These are phyloP conservation scores for Aspergillus quadricinctus DNA, from an alignment of 2,329 filamentous ascomycete species.

Conservation along the genomic window DNA sequence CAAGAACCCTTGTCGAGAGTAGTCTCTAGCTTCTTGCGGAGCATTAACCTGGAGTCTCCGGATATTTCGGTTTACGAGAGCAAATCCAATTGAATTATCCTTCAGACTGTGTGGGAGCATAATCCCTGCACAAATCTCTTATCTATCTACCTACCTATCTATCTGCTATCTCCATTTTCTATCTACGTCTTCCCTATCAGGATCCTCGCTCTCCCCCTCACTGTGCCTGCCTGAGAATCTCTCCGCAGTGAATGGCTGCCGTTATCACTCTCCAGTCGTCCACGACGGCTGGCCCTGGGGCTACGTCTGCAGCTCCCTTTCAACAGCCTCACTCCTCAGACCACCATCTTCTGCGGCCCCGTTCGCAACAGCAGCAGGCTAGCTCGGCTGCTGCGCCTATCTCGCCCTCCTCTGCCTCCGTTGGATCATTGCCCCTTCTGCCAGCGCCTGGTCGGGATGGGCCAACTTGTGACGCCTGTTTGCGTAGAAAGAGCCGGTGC, in stretches of 20 bases:
- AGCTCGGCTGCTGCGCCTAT: slow-evolving; percentile 16
- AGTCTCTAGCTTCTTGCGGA: slow-evolving; percentile 12
- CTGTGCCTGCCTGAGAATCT: not conserved
- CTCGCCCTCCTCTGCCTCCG: slow-evolving; percentile 11
- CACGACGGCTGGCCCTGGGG: slow-evolving; percentile 25
- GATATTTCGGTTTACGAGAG: slow-evolving; percentile 16
- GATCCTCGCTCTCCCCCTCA: not conserved
- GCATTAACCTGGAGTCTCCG: slow-evolving; percentile 9
- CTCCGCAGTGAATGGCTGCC: slow-evolving; percentile 29
- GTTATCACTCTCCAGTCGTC: slow-evolving; percentile 40
- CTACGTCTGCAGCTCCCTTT: slow-evolving; percentile 18
- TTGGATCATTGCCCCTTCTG: slow-evolving; percentile 24
- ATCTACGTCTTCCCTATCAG: slow-evolving; percentile 8
- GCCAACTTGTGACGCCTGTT: slow-evolving; percentile 40
- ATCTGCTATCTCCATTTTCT: slow-evolving; percentile 1
- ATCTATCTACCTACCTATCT: slow-evolving; percentile 4
- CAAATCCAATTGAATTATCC: slow-evolving; percentile 6
- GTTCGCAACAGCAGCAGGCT: slow-evolving; percentile 19
- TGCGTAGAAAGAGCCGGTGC: slow-evolving; percentile 40
- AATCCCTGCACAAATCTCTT: slow-evolving; percentile 2
- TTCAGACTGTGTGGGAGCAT: slow-evolving; percentile 4
- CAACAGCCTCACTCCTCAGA: slow-evolving; percentile 22
- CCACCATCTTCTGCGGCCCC: slow-evolving; percentile 22
- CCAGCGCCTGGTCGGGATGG: slow-evolving; percentile 31
- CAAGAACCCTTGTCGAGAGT: not conserved